phyloP scores from a whole-genome alignment of 768 basidiomycete genomes.

The Calocera viscosa region DNA sequence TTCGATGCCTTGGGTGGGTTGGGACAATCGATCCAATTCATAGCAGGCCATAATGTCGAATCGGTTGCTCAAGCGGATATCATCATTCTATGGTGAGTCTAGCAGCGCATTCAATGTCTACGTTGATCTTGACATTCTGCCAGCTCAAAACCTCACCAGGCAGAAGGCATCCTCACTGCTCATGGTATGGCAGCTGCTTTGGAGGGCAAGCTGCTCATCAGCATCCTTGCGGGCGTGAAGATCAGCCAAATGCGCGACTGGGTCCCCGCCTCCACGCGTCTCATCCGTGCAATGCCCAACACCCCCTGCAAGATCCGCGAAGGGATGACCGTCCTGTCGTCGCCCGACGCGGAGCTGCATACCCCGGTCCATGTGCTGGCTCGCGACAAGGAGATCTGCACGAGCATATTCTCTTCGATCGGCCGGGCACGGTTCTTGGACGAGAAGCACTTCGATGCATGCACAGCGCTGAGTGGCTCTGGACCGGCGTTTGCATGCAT shows the following conservation, averaged over 20 bases:
- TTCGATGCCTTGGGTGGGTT: constrained; percentile 49
- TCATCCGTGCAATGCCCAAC: constrained; percentile 96
- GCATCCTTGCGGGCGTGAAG: constrained; percentile 94
- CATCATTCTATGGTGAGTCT: constrained; percentile 64
- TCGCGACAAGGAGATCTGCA: constrained; percentile 53
- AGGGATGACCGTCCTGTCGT: constrained; percentile 91
- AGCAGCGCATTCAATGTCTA: not conserved
- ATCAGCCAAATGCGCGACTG: constrained; percentile 63
- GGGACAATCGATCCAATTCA: constrained; percentile 57
- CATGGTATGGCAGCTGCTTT: constrained; percentile 71
- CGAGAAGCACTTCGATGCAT: constrained; percentile 97
- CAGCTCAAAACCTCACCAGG: constrained; percentile 92
- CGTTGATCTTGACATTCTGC: not conserved
- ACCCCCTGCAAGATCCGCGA: constrained; percentile 96
- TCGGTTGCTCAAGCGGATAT: constrained; percentile 70
- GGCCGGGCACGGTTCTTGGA: constrained; percentile 92
- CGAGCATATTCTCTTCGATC: constrained; percentile 93
- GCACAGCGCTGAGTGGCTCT: constrained; percentile 88
- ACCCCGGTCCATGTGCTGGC: not conserved
- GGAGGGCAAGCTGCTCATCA: constrained; percentile 82
- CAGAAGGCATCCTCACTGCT: constrained; percentile 56
- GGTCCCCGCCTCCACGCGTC: constrained; percentile 65
- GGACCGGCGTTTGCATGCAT: constrained; percentile 96
- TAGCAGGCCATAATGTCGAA: constrained; percentile 53
- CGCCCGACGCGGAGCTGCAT: constrained; percentile 36